Percentiles rank a stretch among this genome's conserved stretches.
Evolutionary conservation across 257 asterid genomes (phyloP).

Genomic region (Solanum tarapatanum): DNA sequence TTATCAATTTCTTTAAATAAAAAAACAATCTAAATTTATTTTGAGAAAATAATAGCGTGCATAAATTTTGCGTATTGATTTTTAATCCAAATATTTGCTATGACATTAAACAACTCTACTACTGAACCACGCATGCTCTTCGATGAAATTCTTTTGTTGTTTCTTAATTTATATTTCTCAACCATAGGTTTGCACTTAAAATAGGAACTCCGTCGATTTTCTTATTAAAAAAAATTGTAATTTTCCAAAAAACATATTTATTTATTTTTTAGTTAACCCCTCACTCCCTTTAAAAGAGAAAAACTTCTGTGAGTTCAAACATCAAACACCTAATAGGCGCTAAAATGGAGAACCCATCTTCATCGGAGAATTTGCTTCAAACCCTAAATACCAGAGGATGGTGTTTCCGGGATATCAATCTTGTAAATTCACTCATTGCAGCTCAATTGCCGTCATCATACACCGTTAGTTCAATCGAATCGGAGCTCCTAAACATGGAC

Average conservation of each 20-base stretch:
- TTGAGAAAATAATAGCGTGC: background rate
- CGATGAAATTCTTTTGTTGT: background rate
- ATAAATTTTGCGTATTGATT: no score
- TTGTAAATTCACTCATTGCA: conserved; percentile 27
- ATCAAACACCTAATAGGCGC: conserved; percentile 19
- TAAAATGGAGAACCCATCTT: conserved; percentile 30
- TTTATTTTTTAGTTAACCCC: background rate
- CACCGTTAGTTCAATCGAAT: conserved; percentile 52
- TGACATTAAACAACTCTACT: background rate
- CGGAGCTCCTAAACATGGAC: conserved; percentile 58
- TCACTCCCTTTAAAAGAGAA: background rate
- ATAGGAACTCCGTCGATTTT: background rate
- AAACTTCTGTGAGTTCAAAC: background rate
- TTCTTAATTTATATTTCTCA: no score
- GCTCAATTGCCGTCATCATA: conserved; percentile 18
- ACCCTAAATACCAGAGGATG: conserved; percentile 59
- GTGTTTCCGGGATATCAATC: conserved; percentile 39
- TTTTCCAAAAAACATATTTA: no score
- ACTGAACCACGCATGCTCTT: background rate
- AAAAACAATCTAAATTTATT: no score
- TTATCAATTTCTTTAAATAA: no score
- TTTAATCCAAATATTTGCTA: background rate
- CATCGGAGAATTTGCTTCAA: conserved; percentile 20
- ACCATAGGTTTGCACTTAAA: background rate
- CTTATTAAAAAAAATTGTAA: no score